Evolutionary conservation across 106 monocot genomes (phyloP), one percentile per base, ranked within the genome.

Genomic region (Agapanthus africanus): DNA sequence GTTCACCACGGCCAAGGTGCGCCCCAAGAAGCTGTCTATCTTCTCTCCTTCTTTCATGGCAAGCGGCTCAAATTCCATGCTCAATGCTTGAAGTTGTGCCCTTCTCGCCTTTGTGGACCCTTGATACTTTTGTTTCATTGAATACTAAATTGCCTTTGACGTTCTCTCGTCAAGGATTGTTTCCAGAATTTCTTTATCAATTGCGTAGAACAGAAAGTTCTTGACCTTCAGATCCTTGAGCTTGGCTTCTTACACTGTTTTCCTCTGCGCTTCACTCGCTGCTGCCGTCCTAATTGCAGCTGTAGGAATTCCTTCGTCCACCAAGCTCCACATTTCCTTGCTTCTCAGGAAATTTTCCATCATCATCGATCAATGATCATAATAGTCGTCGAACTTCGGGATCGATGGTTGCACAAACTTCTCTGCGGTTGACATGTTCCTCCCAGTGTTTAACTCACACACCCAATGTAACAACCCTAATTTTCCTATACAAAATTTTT

Each of bases 51-150:
- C 61, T 33, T 61, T 61, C 61, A 61, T 61, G 61, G 2, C 0
- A 30, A 61, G 61, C 6, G 31, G 1, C 61, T 61, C 31, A 23
- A 61, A 69, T 18, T 69, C 51, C 11, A 8, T 49, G 1, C 69
- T 23, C 25, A 69, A 49, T 2, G 69, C 69, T 33, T 69, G 69
- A 32, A 69, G 69, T 19, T 69, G 69, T 51, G 44, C 46, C 10
- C 51, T 30, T 42, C 51, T 69, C 30, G 33, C 33, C 31, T 42
- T 69, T 34, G 31, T 51, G 0, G 69, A 51, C 8, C 69, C 69
- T 51, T 69, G 31, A 42, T 51, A 67, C 25, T 67, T 41, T 8
- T 46, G 22, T 18, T 67, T 67, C 67, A 67, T 67, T 1, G 44
- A 67, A 41, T 67, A 19, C 67, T 41, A 67, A 0, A 67, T 67